phyloP scores from a whole-genome alignment of 768 basidiomycete genomes.

The Auriscalpium orientale region DNA sequence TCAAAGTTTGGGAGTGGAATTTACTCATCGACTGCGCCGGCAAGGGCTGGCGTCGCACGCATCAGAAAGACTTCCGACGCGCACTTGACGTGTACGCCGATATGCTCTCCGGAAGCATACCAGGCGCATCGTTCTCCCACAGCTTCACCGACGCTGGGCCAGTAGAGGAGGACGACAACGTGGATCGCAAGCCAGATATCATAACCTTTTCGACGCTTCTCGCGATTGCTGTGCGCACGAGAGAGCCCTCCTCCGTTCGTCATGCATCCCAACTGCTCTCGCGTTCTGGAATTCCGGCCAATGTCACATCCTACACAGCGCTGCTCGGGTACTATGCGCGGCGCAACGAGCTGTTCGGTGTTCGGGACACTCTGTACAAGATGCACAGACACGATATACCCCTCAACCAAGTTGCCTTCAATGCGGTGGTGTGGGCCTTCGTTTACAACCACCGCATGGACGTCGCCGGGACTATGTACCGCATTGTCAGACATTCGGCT shows the following conservation, averaged over 20 bases:
- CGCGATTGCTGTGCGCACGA: constrained; percentile 50
- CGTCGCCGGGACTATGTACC: constrained; percentile 55
- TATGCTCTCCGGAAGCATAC: constrained; percentile 40
- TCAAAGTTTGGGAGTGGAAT: constrained; percentile 72
- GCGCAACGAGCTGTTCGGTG: constrained; percentile 39
- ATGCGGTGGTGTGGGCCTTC: constrained; percentile 67
- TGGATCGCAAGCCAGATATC: constrained; percentile 43
- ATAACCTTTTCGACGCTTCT: constrained; percentile 65
- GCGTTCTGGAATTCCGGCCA: constrained; percentile 46
- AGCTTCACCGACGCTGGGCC: neutral
- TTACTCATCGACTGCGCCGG: constrained; percentile 61
- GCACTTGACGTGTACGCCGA: constrained; percentile 56
- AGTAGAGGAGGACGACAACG: neutral
- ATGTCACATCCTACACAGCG: constrained; percentile 54
- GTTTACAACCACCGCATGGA: constrained; percentile 44
- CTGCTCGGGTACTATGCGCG: constrained; percentile 49
- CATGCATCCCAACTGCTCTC: constrained; percentile 49
- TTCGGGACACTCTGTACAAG: constrained; percentile 47
- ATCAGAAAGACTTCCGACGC: constrained; percentile 47
- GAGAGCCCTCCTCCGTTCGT: constrained; percentile 33
- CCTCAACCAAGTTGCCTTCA: constrained; percentile 59
- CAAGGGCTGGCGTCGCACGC: constrained; percentile 52
- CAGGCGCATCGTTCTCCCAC: constrained; percentile 26
- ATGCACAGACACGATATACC: constrained; percentile 44
- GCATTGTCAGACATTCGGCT: constrained; percentile 49